These are phyloP conservation scores for Withania somnifera DNA, from an alignment of 305 asterid genomes.

Conservation along the genomic window DNA sequence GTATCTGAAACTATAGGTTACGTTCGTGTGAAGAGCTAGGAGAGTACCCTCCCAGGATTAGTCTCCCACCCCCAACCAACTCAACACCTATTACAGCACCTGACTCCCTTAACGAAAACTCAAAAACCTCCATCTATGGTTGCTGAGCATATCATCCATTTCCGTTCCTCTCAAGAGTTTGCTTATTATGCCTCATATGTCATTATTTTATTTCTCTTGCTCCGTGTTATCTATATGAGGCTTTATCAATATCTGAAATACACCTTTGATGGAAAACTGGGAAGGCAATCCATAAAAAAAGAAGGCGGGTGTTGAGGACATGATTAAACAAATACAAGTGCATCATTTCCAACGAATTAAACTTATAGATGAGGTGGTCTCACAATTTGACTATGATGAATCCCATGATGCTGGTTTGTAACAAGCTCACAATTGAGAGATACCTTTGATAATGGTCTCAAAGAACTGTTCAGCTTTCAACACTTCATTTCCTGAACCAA, in stretches of 20 bases:
- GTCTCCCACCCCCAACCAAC: not conserved
- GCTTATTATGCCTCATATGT: not conserved
- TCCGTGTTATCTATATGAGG: not conserved
- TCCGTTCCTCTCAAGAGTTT: not conserved
- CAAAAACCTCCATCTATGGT: not conserved
- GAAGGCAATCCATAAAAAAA: not conserved
- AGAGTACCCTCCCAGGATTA: not conserved
- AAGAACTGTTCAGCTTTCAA: constrained; percentile 70
- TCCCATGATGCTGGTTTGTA: not conserved
- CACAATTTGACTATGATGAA: not conserved
- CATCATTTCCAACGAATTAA: not conserved
- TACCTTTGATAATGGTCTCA: constrained; percentile 76
- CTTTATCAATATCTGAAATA: not conserved
- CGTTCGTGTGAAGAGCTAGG: not conserved
- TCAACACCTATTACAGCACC: not conserved
- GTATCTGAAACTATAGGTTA: not conserved
- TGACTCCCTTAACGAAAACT: not conserved
- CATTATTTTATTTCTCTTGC: not conserved
- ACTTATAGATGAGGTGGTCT: not conserved
- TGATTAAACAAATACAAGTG: not conserved
- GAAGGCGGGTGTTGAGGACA: not conserved
- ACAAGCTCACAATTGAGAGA: not conserved
- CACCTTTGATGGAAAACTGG: not conserved
- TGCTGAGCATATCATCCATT: not conserved
- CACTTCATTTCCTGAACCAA: constrained; percentile 56